These are phyloP conservation scores for Fusarium solani-melongenae DNA, from an alignment of 2,329 filamentous ascomycete genomes.

Conservation along the genomic window DNA sequence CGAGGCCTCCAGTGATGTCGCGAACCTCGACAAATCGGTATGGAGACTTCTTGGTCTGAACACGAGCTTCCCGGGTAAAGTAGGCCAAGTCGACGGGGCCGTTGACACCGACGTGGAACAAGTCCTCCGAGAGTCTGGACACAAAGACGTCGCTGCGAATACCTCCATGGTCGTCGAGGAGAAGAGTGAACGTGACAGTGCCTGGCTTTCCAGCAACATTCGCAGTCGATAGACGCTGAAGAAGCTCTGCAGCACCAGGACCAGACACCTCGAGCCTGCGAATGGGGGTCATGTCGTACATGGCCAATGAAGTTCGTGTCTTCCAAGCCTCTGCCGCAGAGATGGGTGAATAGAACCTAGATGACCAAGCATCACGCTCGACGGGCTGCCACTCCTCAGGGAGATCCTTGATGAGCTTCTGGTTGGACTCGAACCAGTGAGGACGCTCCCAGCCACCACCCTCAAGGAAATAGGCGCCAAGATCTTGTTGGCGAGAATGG, in stretches of 20 bases:
- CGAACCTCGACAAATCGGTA: constrained; percentile 61
- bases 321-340: constrained; percentile 72
- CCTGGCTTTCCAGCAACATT: constrained; percentile 60
- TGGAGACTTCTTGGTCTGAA: constrained; percentile 55
- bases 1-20: constrained; percentile 70
- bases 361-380: constrained; percentile 69
- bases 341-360: constrained; percentile 67
- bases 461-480: constrained; percentile 70
- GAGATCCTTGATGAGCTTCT: constrained; percentile 59
- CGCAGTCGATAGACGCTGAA: constrained; percentile 64
- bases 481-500: constrained; percentile 62
- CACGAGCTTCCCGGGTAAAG: constrained; percentile 62
- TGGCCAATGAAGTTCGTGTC: constrained; percentile 69
- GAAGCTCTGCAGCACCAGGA: constrained; percentile 64
- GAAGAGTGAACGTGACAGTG: constrained; percentile 65
- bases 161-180: constrained; percentile 64
- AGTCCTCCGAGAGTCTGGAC: constrained; percentile 59
- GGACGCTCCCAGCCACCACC: constrained; percentile 71
- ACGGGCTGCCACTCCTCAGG: constrained; percentile 65
- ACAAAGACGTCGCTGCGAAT: constrained; percentile 69
- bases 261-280: constrained; percentile 68
- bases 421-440: constrained; percentile 70
- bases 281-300: constrained; percentile 73
- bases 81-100: constrained; percentile 65
- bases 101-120: constrained; percentile 68